Evolutionary conservation across 2,329 filamentous ascomycete species (phyloP).

Genomic region (Fusarium paranaense): DNA sequence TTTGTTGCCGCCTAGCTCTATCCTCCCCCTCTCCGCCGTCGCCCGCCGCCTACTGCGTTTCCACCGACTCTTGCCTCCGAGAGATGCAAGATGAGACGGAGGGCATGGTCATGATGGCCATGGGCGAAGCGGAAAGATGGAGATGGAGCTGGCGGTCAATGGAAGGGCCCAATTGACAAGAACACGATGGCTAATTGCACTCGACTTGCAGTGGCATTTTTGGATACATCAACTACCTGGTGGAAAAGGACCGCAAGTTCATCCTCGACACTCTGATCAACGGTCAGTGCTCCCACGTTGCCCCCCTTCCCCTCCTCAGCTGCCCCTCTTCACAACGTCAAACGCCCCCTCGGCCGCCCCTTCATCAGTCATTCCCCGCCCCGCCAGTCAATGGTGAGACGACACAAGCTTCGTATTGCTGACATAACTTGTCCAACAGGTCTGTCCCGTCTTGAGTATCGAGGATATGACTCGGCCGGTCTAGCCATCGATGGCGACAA

Average conservation of each 20-base stretch:
- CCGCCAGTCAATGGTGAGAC: slow-evolving; percentile 43
- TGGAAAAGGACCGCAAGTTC: slow-evolving; percentile 98
- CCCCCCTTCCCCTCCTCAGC: slow-evolving; percentile 28
- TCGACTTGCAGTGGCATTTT: slow-evolving; percentile 81
- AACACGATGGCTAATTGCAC: slow-evolving; percentile 42
- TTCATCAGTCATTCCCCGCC: slow-evolving; percentile 41
- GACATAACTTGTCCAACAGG: slow-evolving; percentile 64
- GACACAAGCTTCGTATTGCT: slow-evolving; percentile 44
- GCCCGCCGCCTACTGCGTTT: slow-evolving; percentile 20
- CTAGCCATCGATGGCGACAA: slow-evolving; percentile 97
- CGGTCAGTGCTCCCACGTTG: slow-evolving; percentile 68
- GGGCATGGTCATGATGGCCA: slow-evolving; percentile 10
- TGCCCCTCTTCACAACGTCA: slow-evolving; percentile 21
- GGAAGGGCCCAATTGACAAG: slow-evolving; percentile 33
- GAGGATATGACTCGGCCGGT: slow-evolving; percentile 98
- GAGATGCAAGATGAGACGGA: slow-evolving; percentile 17
- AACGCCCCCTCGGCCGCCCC: slow-evolving; percentile 26
- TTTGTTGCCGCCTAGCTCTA: slow-evolving; percentile 19
- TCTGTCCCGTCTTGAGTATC: slow-evolving; percentile 95
- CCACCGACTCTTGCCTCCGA: slow-evolving; percentile 33
- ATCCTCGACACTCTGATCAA: slow-evolving; percentile 97
- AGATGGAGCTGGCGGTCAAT: slow-evolving; percentile 8
- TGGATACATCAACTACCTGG: slow-evolving; percentile 99
- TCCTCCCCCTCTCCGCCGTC: background rate
- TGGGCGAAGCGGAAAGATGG: background rate